Evolutionary conservation across 257 asterid genomes (phyloP).

Genomic region (Jacaranda copaia): DNA sequence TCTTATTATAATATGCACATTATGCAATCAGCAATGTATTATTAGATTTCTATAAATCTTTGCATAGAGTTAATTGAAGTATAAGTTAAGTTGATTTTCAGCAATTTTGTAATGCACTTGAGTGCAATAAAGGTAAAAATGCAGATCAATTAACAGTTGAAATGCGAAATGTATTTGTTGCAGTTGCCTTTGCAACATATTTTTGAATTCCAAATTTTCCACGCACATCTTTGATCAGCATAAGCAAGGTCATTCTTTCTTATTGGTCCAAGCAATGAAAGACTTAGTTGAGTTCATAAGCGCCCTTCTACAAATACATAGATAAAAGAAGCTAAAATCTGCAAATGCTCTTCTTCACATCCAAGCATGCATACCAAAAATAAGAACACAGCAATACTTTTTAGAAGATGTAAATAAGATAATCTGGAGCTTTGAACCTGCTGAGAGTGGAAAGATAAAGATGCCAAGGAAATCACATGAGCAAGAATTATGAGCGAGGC

Average conservation of each 20-base stretch:
- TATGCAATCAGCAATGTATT: too few species aligned
- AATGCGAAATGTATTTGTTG: background rate
- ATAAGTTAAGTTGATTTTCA: background rate
- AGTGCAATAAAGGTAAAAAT: background rate
- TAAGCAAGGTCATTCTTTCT: background rate
- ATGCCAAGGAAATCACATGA: conserved; percentile 81
- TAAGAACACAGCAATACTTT: background rate
- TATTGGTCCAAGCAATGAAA: background rate
- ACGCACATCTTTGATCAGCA: background rate
- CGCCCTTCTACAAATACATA: too few species aligned
- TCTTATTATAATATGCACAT: background rate
- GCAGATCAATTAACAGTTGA: background rate
- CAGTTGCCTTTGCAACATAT: background rate
- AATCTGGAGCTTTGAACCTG: conserved; percentile 58
- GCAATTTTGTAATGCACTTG: background rate
- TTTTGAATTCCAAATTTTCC: background rate
- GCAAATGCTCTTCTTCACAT: too few species aligned
- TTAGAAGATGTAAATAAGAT: conserved; percentile 5
- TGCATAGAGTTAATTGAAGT: background rate
- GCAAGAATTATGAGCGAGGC: conserved; percentile 89
- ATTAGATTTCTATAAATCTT: background rate
- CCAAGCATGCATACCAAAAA: too few species aligned
- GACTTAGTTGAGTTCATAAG: background rate
- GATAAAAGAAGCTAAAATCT: too few species aligned
- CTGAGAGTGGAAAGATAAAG: conserved; percentile 67